A percentile compares a stretch with the other conserved stretches of the same genome.
Conservation (phyloP, 2,329 filamentous ascomycete species). For the Cercospora sp. region DNA sequence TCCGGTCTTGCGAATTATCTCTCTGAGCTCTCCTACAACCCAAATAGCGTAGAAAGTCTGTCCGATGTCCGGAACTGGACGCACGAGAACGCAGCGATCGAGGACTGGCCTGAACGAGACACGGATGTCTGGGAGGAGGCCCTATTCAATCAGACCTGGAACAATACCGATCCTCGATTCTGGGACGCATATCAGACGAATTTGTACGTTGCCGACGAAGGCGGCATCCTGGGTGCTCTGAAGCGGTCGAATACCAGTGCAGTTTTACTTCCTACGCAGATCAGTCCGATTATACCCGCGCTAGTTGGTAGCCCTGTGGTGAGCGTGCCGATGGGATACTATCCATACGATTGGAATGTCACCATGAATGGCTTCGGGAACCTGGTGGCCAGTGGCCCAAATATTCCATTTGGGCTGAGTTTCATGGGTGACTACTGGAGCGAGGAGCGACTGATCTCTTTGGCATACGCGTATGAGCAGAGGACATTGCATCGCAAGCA, state of each 20-base stretch:
- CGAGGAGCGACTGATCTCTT: conserved; percentile 62
- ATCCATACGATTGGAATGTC: conserved; percentile 52
- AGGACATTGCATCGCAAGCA: conserved; percentile 52
- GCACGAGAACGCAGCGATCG: conserved; percentile 48
- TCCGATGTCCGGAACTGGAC: conserved; percentile 59
- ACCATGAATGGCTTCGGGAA: conserved; percentile 50
- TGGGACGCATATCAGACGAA: conserved; percentile 58
- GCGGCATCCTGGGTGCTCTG: conserved; percentile 63
- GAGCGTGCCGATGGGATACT: conserved; percentile 63
- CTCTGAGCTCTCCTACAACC: conserved; percentile 58
- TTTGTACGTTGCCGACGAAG: conserved; percentile 57
- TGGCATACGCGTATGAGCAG: conserved; percentile 71
- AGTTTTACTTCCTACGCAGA: conserved; percentile 59
- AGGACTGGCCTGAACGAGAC: conserved; percentile 64
- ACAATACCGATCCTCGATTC: conserved; percentile 59
- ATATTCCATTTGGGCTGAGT: conserved; percentile 61
- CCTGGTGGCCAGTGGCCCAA: conserved; percentile 57
- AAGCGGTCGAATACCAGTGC: conserved; percentile 60
- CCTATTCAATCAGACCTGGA: conserved; percentile 52
- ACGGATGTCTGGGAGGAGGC: conserved; percentile 58
- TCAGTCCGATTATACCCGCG: conserved; percentile 53
- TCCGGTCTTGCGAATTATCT: conserved; percentile 60
- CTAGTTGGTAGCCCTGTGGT: conserved; percentile 62
- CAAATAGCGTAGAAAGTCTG: conserved; percentile 55
- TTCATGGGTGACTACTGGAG: conserved; percentile 64